Evolutionary conservation across 2,329 filamentous ascomycete species (phyloP).

Genomic region (Saccharata proteae): DNA sequence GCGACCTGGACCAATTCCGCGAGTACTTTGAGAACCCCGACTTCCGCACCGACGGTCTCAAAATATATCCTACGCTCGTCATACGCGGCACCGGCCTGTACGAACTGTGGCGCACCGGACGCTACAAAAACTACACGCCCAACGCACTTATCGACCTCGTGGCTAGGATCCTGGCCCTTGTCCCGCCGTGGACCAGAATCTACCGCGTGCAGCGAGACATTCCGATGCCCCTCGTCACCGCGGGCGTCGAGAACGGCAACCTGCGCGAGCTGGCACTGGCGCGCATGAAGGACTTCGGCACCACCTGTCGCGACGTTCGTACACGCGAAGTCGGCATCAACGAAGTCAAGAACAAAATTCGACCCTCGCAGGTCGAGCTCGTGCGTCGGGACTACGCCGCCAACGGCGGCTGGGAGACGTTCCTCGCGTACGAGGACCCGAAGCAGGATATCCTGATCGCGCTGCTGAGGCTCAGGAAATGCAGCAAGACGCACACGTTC

Average conservation of each 20-base stretch:
- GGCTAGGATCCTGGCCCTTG: conserved; percentile 84
- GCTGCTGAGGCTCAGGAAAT: conserved; percentile 77
- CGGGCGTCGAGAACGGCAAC: conserved; percentile 95
- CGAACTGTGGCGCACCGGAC: conserved; percentile 90
- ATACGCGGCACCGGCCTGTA: conserved; percentile 94
- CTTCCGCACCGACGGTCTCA: conserved; percentile 91
- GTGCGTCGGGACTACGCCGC: conserved; percentile 87
- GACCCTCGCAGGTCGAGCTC: conserved; percentile 90
- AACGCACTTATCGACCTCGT: conserved; percentile 94
- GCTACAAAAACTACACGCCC: conserved; percentile 97
- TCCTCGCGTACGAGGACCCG: conserved; percentile 93
- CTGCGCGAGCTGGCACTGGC: conserved; percentile 83
- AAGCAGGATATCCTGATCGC: conserved; percentile 97
- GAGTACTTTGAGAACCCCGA: conserved; percentile 97
- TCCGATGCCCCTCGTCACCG: conserved; percentile 98
- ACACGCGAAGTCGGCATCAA: conserved; percentile 97
- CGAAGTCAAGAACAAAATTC: conserved; percentile 97
- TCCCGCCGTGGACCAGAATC: conserved; percentile 96
- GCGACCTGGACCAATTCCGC: conserved; percentile 89
- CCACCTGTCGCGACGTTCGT: conserved; percentile 87
- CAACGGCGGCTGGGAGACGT: conserved; percentile 97
- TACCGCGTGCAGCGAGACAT: conserved; percentile 98
- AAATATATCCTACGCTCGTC: conserved; percentile 95
- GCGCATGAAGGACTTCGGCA: conserved; percentile 99
- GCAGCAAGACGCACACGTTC: conserved; percentile 83